phyloP scores from a whole-genome alignment of 495 filamentous ascomycete species.

The Clavariopsis aquatica region DNA sequence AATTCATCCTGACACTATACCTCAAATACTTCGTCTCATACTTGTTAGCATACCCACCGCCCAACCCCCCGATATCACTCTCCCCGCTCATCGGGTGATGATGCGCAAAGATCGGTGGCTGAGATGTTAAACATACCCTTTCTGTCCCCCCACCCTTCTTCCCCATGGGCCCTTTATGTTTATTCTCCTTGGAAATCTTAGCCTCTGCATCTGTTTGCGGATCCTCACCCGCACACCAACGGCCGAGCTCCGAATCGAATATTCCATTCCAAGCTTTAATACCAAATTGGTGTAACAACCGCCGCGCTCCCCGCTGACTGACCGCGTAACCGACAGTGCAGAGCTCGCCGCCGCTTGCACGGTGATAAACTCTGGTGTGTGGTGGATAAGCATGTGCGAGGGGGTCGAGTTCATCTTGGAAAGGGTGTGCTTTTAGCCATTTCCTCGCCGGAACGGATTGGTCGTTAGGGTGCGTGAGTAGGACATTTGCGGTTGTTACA shows the following conservation, averaged over 20 bases:
- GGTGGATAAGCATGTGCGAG: conserved; percentile 21
- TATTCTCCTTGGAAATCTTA: not conserved
- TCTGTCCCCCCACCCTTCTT: conserved; percentile 18
- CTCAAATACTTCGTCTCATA: conserved; percentile 51
- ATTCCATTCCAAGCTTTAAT: conserved; percentile 47
- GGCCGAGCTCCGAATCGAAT: conserved; percentile 55
- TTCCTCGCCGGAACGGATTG: conserved; percentile 19
- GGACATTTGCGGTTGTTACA: conserved; percentile 13
- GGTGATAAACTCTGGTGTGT: conserved; percentile 34
- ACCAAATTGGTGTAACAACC: conserved; percentile 53
- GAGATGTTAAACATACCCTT: conserved; percentile 49
- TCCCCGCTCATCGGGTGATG: conserved; percentile 49
- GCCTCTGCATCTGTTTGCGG: not conserved
- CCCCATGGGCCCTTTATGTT: conserved; percentile 24
- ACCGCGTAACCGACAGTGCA: conserved; percentile 35
- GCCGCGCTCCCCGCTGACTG: conserved; percentile 41
- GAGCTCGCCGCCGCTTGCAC: conserved; percentile 45
- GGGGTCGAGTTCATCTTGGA: conserved; percentile 29
- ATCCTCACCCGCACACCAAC: conserved; percentile 48
- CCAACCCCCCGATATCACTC: conserved; percentile 50
- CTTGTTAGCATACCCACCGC: conserved; percentile 43
- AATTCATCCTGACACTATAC: conserved; percentile 55
- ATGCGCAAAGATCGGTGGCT: conserved; percentile 52
- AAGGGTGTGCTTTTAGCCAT: conserved; percentile 34
- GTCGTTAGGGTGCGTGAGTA: conserved; percentile 30